These are phyloP conservation scores for Plectosphaerella plurivora DNA, from an alignment of 2,329 filamentous ascomycete genomes.

Conservation along the genomic window DNA sequence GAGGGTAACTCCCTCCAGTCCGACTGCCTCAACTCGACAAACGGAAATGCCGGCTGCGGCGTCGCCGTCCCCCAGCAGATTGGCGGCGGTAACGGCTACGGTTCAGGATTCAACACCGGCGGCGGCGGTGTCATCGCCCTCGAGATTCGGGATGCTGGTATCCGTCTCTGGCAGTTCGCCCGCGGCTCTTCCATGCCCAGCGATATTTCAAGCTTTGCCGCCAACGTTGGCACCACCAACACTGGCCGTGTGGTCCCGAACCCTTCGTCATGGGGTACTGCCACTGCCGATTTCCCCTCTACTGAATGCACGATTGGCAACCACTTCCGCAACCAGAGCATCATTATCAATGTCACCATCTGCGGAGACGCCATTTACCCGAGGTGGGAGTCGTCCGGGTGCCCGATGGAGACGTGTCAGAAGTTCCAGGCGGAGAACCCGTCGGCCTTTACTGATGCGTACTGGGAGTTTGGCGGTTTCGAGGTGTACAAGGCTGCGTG, in stretches of 20 bases:
- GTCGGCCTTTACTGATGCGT: constrained; percentile 52
- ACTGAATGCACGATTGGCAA: constrained; percentile 55
- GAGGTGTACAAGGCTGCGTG: constrained; percentile 43
- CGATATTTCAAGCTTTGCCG: constrained; percentile 41
- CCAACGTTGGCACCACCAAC: neutral
- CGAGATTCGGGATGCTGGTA: constrained; percentile 56
- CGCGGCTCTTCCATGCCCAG: constrained; percentile 37
- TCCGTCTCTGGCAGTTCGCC: constrained; percentile 59
- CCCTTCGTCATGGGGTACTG: constrained; percentile 57
- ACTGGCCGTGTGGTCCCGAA: constrained; percentile 38
- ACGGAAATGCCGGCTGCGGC: constrained; percentile 54
- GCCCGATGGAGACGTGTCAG: constrained; percentile 43
- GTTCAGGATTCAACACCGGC: constrained; percentile 43
- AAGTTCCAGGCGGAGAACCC: constrained; percentile 55
- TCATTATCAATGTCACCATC: constrained; percentile 62
- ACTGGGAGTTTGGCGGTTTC: constrained; percentile 61
- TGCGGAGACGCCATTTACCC: constrained; percentile 53
- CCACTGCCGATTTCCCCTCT: constrained; percentile 60
- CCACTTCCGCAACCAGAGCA: constrained; percentile 62
- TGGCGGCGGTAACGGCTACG: constrained; percentile 39
- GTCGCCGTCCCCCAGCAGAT: constrained; percentile 28
- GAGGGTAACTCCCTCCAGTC: constrained; percentile 34
- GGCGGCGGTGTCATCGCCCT: constrained; percentile 58
- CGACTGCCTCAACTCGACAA: constrained; percentile 46
- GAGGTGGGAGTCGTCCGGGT: constrained; percentile 40